Evolutionary conservation across 306 rosid genomes (phyloP), one percentile per base, ranked within the genome.

Genomic region (Aeschynomene evenia): DNA sequence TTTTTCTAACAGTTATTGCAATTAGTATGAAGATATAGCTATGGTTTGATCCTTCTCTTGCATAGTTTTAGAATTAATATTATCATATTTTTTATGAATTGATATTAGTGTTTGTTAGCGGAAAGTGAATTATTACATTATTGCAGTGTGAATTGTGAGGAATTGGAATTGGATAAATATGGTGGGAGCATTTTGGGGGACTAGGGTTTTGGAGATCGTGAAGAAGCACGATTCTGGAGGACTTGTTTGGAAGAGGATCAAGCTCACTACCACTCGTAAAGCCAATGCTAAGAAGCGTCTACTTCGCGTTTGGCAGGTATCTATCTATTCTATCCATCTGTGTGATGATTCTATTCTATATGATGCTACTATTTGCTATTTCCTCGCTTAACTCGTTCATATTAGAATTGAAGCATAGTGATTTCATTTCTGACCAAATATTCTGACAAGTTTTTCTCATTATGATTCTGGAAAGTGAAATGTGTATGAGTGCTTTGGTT

Each of bases 241-340:
- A 12, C 79, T 90, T 2, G 74, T 93, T 15, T 90, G 98, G 98
- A 93, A 93, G 90, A 82, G 96, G 70, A 88, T 93, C 13, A 90
- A 93, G 74, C 96, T 93, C 84, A 93, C 97, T 18, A 6, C 91
- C 61, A 93, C 98, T 21, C 91, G 97, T 28, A 90, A 86, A 76
- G 96, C 97, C 82, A 93, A 93, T 74, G 97, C 98, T 74, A 86
- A 86, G 85, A 94, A 94, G 75, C 96, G 98, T 54, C 95, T 94
- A 60, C 89, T 71, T 56, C 94, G 98, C 5, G 96, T 91, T 55
- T 94, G 98, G 98, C 98, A 94, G 96, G 98, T 85, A 56, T 40
- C 40, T 6, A n/a, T 12, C 3, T 9, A 8, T 4, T n/a, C 42
- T 6, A 26, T 26, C 29, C 4, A 26, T 28, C 31, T 28, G 5